phyloP scores from a whole-genome alignment of 768 basidiomycete genomes.

The Lentinula detonsa region DNA sequence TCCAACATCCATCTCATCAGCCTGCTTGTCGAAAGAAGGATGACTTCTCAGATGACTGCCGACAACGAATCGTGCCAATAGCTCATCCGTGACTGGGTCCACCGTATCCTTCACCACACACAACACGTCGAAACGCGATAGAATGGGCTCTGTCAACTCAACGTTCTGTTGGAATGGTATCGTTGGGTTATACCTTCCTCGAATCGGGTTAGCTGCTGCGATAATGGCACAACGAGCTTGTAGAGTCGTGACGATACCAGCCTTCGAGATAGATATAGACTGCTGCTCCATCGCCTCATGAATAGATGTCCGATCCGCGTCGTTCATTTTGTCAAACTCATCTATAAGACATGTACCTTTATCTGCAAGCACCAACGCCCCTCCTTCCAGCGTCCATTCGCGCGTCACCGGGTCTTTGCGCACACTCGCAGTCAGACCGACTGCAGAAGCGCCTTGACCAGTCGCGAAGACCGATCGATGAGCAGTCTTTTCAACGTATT shows the following conservation, averaged over 20 bases:
- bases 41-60: constrained; percentile 94
- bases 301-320: constrained; percentile 94
- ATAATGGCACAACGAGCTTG: constrained; percentile 98
- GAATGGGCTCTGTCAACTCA: constrained; percentile 94
- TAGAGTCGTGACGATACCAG: constrained; percentile 96
- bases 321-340: constrained; percentile 99
- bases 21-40: constrained; percentile 81
- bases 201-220: constrained; percentile 95
- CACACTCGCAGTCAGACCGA: constrained; percentile 98
- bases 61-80: constrained; percentile 96
- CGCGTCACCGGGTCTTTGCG: constrained; percentile 95
- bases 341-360: constrained; percentile 98
- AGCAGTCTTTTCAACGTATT: constrained; percentile 98
- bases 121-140: constrained; percentile 96
- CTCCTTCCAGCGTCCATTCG: constrained; percentile 99
- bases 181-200: constrained; percentile 96
- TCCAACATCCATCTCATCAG: constrained; percentile 91
- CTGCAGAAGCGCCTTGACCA: constrained; percentile 96
- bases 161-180: constrained; percentile 99
- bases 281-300: constrained; percentile 99
- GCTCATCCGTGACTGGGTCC: constrained; percentile 94
- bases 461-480: constrained; percentile 97
- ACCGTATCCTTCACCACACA: constrained; percentile 98
- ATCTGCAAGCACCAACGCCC: constrained; percentile 96
- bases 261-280: constrained; percentile 97